Conservation (phyloP, 768 basidiomycete species). For the Termitomyces sp. region DNA sequence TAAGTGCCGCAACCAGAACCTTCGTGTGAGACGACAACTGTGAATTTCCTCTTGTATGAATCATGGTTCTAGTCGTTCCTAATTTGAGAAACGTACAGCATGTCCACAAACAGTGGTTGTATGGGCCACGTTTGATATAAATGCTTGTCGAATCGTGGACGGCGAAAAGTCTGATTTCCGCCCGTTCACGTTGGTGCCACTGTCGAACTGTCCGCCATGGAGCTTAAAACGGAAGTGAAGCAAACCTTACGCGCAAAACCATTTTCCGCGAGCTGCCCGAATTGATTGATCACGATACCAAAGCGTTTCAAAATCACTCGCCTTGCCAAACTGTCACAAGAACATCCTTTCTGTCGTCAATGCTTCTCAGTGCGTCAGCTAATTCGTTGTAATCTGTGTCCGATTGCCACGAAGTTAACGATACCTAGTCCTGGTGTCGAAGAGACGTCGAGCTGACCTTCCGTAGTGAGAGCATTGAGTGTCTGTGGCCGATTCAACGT, state of each 20-base stretch:
- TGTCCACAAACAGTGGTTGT: conserved; percentile 57
- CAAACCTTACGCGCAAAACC: conserved; percentile 65
- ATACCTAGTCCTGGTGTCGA: neutral
- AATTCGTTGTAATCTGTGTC: conserved; percentile 57
- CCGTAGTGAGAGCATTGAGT: conserved; percentile 53
- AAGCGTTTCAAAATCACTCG: conserved; percentile 12
- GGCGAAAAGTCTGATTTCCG: conserved; percentile 9
- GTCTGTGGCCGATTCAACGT: conserved; percentile 56
- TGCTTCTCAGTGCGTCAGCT: conserved; percentile 48
- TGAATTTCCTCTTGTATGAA: neutral
- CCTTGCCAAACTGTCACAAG: conserved; percentile 67
- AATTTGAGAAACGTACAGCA: conserved; percentile 38
- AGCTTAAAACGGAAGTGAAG: neutral
- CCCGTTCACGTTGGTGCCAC: conserved; percentile 53
- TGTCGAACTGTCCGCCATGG: conserved; percentile 15
- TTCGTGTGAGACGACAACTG: conserved; percentile 69
- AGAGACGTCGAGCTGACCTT: conserved; percentile 28
- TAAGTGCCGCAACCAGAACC: conserved; percentile 63
- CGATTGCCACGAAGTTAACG: neutral
- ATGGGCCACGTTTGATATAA: conserved; percentile 39
- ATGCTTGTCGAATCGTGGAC: conserved; percentile 36
- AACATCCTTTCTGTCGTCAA: conserved; percentile 57
- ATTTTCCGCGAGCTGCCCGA: conserved; percentile 51
- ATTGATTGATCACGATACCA: neutral
- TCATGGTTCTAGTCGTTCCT: neutral